A percentile compares a stretch with the other conserved stretches of the same genome.
Conservation (phyloP, 2,329 filamentous ascomycete species). For the Gaeumannomyces sp. region DNA sequence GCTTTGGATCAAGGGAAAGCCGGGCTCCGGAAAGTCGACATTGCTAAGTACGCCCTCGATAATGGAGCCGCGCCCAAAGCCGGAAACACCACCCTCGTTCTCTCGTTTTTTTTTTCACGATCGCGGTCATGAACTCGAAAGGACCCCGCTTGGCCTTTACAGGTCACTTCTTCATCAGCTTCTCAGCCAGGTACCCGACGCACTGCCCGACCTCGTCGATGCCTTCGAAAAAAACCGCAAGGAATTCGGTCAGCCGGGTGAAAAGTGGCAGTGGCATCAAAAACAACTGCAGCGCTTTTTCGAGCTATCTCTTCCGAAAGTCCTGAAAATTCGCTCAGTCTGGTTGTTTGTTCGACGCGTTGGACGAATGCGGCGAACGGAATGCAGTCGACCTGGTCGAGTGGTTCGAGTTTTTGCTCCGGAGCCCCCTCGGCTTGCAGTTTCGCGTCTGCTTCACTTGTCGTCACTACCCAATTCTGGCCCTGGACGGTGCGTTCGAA, state of each 20-base stretch:
- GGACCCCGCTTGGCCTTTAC: constrained; percentile 25
- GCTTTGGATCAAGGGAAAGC: no score
- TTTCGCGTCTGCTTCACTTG: no score
- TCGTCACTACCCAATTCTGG: no score
- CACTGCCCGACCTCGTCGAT: constrained; percentile 14
- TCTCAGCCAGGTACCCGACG: constrained; percentile 19
- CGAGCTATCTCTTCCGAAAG: constrained; percentile 14
- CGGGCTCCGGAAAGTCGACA: no score
- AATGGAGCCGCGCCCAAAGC: background rate
- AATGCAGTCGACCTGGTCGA: constrained; percentile 17
- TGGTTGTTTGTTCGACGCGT: constrained; percentile 28
- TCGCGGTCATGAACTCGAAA: constrained; percentile 26
- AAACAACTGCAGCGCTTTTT: constrained; percentile 20
- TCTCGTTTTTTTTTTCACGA: constrained; percentile 32
- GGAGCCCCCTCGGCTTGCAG: constrained; percentile 11
- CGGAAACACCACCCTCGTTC: constrained; percentile 7
- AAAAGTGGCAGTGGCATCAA: constrained; percentile 24
- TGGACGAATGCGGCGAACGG: constrained; percentile 28
- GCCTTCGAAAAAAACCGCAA: background rate
- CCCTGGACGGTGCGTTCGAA: no score
- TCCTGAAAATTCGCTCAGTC: constrained; percentile 18
- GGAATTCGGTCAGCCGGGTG: constrained; percentile 11
- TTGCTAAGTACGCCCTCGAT: constrained; percentile 23
- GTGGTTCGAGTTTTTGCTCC: constrained; percentile 19
- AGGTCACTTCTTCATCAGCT: constrained; percentile 28